These are phyloP conservation scores for Epithemia pelagica DNA, from an alignment of 108 stramenopile species.

Conservation along the genomic window DNA sequence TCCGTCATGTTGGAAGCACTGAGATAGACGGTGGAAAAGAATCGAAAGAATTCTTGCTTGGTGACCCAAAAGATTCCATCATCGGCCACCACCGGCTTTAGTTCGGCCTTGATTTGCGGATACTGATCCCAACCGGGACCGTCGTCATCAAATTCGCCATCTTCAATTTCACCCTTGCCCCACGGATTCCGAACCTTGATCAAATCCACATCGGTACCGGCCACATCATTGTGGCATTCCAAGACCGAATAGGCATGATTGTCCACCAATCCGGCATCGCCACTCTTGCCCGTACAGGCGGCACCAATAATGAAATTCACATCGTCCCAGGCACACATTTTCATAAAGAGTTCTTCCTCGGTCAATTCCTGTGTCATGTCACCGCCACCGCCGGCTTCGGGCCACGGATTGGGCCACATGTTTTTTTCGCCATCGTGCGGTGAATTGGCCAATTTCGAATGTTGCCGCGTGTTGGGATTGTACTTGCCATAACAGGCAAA, in stretches of 20 bases:
- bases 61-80: constrained; percentile 42
- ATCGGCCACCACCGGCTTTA: constrained; percentile 26
- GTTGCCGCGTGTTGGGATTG: constrained; percentile 26
- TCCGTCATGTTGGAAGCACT: constrained; percentile 30
- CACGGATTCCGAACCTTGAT: constrained; percentile 42
- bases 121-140: constrained; percentile 37
- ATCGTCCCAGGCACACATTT: constrained; percentile 29
- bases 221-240: constrained; percentile 26
- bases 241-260: constrained; percentile 42
- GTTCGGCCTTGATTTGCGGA: constrained; percentile 26
- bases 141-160: constrained; percentile 40
- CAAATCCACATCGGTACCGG: constrained; percentile 30
- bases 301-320: constrained; percentile 25
- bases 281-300: constrained; percentile 6
- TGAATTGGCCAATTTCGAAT: constrained; percentile 26
- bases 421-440: constrained; percentile 25
- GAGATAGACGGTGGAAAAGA: constrained; percentile 25
- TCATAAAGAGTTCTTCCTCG: constrained; percentile 23
- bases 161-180: constrained; percentile 40
- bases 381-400: constrained; percentile 38
- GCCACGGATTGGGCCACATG: constrained; percentile 26
- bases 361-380: constrained; percentile 20
- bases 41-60: constrained; percentile 33
- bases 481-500: constrained; percentile 23
- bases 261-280: constrained; percentile 30